Base-by-base conservation (phyloP, 129 eudicot genomes). In the Flaveria sonorensis region DNA sequence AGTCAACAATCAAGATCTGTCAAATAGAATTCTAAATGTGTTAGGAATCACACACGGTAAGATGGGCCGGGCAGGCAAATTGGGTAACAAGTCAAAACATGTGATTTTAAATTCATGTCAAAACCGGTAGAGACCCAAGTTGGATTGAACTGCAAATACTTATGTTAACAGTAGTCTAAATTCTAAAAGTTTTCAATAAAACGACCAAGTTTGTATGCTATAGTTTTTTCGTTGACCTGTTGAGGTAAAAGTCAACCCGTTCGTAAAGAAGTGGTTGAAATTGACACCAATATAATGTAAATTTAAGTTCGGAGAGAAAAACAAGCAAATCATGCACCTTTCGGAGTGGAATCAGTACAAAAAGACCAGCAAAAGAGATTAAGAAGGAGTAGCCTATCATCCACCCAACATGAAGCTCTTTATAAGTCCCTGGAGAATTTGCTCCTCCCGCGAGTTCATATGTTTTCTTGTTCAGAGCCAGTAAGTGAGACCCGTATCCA, bases 1-100 rank as follows among this genome's bases (percentile, higher is more conserved):
- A 91, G 76, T 91, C 95, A 6, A 91, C 75, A 59, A 92, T 92
- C 88, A 92, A 79, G 78, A 92, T 86, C 96, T 92, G 98, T 75
- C 16, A 42, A 81, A 56, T 74, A 81, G 16, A 65, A 65, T 43
- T 26, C 45, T 39, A 5, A 23, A 61, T 21, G 24, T 72, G 26
- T 79, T 20, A 72, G 40, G 45, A 15, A 20, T 20, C 11, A 21
- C 0, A 16, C n/a, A 32, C 10, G 1, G 39, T 24, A 39, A 40
- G 23, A 60, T 57, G 24, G 24, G 15, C 15, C 12, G 40, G 67
- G 3, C 9, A 15, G 16, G 16, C 30, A 30, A 32, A 73, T 8
- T 42, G 15, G 12, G 15, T 42, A 59, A 18, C 77, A 21, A 36
- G 56, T 57, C 51, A 15, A 59, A 73, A 73, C 28, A 1, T 45